These are phyloP conservation scores for Tricholoma flavovirens DNA, from an alignment of 768 basidiomycete genomes.

Conservation along the genomic window DNA sequence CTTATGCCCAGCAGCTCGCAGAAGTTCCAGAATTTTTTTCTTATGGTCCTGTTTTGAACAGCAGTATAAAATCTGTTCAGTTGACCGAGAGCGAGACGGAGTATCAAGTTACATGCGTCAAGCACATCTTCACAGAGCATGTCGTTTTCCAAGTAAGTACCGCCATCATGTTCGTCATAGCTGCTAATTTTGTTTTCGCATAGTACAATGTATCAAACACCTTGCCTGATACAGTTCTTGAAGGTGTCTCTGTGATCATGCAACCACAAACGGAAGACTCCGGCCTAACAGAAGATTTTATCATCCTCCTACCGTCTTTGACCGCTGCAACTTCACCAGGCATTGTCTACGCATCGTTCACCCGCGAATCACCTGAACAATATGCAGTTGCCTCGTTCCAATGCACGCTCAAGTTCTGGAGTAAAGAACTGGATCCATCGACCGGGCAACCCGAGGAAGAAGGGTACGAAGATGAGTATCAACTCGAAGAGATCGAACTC, in stretches of 20 bases:
- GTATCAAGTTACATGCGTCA: conserved; percentile 94
- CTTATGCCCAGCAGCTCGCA: conserved; percentile 79
- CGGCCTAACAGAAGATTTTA: conserved; percentile 88
- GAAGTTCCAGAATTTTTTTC: conserved; percentile 80
- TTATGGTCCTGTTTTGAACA: conserved; percentile 86
- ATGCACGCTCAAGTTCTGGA: conserved; percentile 89
- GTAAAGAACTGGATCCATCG: conserved; percentile 95
- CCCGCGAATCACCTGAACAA: conserved; percentile 68
- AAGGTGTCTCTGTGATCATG: conserved; percentile 93
- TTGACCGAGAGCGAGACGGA: conserved; percentile 97
- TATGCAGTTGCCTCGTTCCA: conserved; percentile 83
- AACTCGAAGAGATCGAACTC: conserved; percentile 92
- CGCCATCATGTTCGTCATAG: neutral
- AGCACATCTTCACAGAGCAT: conserved; percentile 94
- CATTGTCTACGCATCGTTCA: conserved; percentile 90
- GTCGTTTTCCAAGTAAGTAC: conserved; percentile 88
- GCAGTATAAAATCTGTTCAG: conserved; percentile 69
- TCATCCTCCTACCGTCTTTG: conserved; percentile 76
- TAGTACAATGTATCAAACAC: conserved; percentile 99
- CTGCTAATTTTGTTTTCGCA: conserved; percentile 6
- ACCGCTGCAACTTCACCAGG: conserved; percentile 69
- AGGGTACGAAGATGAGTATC: conserved; percentile 99
- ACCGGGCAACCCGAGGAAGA: conserved; percentile 96
- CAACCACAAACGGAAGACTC: conserved; percentile 66
- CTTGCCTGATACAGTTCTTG: conserved; percentile 89